phyloP scores from a whole-genome alignment of 2,329 filamentous ascomycete genomes.

The Parafenestella ontariensis region DNA sequence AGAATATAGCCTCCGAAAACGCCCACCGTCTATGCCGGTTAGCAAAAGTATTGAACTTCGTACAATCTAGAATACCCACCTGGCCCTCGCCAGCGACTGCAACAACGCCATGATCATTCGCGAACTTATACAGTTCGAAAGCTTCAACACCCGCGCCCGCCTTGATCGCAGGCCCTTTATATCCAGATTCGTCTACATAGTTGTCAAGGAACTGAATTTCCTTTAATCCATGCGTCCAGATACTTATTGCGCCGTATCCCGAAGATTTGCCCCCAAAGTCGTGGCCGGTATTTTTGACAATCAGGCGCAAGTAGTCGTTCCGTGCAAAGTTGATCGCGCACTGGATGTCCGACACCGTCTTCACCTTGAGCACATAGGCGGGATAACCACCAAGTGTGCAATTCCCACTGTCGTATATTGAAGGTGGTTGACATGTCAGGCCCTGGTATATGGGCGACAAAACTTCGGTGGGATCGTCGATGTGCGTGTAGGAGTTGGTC shows the following conservation, averaged over 20 bases:
- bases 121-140: constrained; percentile 38
- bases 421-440: constrained; percentile 33
- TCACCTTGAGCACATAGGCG: constrained; percentile 32
- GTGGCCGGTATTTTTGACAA: constrained; percentile 44
- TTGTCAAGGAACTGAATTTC: constrained; percentile 32
- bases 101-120: constrained; percentile 27
- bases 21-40: constrained; percentile 54
- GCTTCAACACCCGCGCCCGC: constrained; percentile 37
- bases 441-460: constrained; percentile 39
- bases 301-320: constrained; percentile 31
- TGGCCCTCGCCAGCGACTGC: constrained; percentile 32
- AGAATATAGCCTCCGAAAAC: constrained; percentile 49
- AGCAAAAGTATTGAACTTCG: not conserved
- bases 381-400: constrained; percentile 39
- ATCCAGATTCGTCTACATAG: constrained; percentile 31
- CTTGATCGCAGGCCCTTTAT: constrained; percentile 38
- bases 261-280: constrained; percentile 38
- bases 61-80: constrained; percentile 6
- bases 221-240: constrained; percentile 43
- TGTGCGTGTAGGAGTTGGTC: constrained; percentile 26
- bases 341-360: constrained; percentile 35
- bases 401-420: constrained; percentile 25
- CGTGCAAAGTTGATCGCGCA: constrained; percentile 39
- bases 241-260: constrained; percentile 30
- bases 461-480: constrained; percentile 34